Evolutionary conservation across 1,139 yeast species (phyloP).

Genomic region (Pichia sp.): DNA sequence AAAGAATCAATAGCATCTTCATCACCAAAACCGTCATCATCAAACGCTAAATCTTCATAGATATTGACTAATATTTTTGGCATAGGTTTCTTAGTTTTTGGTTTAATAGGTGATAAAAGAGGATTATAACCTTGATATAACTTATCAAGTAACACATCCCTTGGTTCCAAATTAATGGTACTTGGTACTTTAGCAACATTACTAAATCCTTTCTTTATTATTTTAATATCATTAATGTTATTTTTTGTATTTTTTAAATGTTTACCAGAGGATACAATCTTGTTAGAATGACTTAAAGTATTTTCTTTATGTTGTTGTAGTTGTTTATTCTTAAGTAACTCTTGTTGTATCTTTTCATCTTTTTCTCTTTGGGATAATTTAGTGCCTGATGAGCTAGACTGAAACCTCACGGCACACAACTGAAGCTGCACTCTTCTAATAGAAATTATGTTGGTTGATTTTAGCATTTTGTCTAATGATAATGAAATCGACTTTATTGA

Average conservation of each 20-base stretch:
- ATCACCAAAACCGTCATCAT: conserved; percentile 11
- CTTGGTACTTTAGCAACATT: conserved; percentile 29
- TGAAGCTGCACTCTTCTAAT: neutral
- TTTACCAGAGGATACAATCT: conserved; percentile 1
- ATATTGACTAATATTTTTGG: conserved; percentile 14
- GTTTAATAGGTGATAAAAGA: conserved; percentile 27
- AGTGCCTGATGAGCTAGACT: conserved; percentile 8
- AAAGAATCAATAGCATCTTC: conserved; percentile 11
- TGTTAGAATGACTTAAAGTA: no score
- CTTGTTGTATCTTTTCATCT: conserved; percentile 1
- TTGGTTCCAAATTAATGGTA: conserved; percentile 27
- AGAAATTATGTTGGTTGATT: neutral
- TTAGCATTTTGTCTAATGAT: no score
- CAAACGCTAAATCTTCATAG: conserved; percentile 13
- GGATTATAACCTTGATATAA: conserved; percentile 31
- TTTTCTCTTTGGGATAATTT: conserved; percentile 1
- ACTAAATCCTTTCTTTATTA: conserved; percentile 27
- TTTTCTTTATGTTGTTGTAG: conserved; percentile 7
- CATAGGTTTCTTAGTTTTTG: conserved; percentile 17
- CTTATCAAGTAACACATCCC: conserved; percentile 28
- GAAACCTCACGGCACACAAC: neutral
- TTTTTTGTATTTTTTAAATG: neutral
- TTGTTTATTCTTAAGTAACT: conserved; percentile 1
- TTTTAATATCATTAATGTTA: neutral
- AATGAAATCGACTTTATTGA: no score